A percentile compares a stretch with the other conserved stretches of the same genome.
phyloP scores from a whole-genome alignment of 306 rosid species.

The Cucurbita pepo region DNA sequence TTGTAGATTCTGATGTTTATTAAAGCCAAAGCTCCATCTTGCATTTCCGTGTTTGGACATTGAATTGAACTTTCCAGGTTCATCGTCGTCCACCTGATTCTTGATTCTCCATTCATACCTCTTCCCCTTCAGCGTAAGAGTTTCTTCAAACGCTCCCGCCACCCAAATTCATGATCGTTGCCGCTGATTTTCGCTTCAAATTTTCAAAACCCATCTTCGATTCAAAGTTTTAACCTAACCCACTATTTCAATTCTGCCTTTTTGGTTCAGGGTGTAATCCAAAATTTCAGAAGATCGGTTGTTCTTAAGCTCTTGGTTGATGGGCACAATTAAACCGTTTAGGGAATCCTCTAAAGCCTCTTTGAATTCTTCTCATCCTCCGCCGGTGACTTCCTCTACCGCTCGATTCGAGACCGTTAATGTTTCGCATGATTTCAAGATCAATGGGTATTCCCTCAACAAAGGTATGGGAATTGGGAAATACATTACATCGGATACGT shows the following conservation, averaged over 20 bases:
- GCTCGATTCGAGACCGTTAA: constrained; percentile 37
- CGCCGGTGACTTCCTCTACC: constrained; percentile 20
- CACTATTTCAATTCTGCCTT: neutral
- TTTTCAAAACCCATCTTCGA: neutral
- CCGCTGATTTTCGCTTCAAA: neutral
- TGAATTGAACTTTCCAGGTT: neutral
- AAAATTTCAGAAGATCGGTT: neutral
- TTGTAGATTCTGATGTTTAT: neutral
- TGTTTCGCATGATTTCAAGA: constrained; percentile 37
- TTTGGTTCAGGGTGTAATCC: neutral
- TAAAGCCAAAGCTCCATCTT: neutral
- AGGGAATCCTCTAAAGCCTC: constrained; percentile 17
- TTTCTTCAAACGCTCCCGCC: neutral
- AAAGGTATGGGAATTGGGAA: constrained; percentile 49
- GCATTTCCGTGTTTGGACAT: neutral
- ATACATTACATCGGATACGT: constrained; percentile 40
- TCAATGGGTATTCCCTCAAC: constrained; percentile 34
- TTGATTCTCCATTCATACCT: neutral
- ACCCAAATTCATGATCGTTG: neutral
- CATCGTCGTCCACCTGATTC: neutral
- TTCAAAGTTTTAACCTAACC: neutral
- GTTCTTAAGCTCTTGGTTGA: constrained; percentile 13
- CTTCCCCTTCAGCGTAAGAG: neutral
- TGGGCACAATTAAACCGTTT: constrained; percentile 32
- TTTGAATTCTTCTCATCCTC: neutral